A percentile compares a stretch with the other conserved stretches of the same genome.
Evolutionary conservation across 1,284 basidiomycete species (phyloP).

Genomic region (Porogramme epimiltina): DNA sequence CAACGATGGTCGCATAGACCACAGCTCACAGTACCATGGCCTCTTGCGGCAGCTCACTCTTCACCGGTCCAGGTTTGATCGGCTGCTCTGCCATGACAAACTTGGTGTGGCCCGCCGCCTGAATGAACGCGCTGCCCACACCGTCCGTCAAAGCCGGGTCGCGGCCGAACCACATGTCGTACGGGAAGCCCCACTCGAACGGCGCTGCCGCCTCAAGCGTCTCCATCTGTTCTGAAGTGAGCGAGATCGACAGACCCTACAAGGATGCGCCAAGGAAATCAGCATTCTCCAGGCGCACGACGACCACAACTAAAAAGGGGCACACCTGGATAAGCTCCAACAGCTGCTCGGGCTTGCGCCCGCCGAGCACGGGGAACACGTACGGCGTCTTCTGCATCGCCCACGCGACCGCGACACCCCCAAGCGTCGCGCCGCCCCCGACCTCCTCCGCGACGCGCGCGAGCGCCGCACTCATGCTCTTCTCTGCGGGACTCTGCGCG

Average conservation of each 20-base stretch:
- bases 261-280: background rate
- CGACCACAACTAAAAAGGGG: background rate
- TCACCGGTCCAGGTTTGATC: conserved; percentile 6
- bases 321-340: conserved; percentile 41
- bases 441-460: conserved; percentile 24
- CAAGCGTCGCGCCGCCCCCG: conserved; percentile 23
- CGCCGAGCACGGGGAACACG: conserved; percentile 16
- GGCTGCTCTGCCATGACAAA: conserved; percentile 11
- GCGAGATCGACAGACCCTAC: conserved; percentile 44
- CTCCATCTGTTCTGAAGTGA: conserved; percentile 44
- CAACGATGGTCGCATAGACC: too few relatives aligned
- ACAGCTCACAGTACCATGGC: too few relatives aligned
- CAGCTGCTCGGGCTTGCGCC: conserved; percentile 38
- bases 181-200: conserved; percentile 46
- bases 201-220: conserved; percentile 40
- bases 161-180: conserved; percentile 30
- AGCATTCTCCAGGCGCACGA: background rate
- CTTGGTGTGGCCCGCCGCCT: conserved; percentile 7
- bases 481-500: conserved; percentile 17
- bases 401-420: conserved; percentile 26
- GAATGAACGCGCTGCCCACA: conserved; percentile 4
- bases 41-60: background rate
- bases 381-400: conserved; percentile 25
- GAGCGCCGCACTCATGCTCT: conserved; percentile 20
- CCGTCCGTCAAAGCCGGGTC: conserved; percentile 10